A percentile compares a stretch with the other conserved stretches of the same genome.
These are phyloP conservation scores for Euphorbia corollata DNA, from an alignment of 441 rosid genomes.

Conservation along the genomic window DNA sequence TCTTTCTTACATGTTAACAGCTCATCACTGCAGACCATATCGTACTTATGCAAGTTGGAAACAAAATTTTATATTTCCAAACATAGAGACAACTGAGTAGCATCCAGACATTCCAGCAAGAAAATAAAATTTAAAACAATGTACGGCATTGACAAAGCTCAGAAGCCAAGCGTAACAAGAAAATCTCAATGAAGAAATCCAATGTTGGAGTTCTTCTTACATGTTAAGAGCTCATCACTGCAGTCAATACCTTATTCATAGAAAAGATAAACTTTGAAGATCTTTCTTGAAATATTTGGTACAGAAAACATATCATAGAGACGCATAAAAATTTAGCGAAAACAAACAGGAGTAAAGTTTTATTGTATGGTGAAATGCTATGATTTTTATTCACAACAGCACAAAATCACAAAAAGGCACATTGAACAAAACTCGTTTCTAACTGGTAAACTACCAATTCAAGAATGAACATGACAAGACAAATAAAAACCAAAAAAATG, in stretches of 20 bases:
- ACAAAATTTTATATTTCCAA: neutral
- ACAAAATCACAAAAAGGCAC: neutral
- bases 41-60: neutral
- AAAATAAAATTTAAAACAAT: neutral
- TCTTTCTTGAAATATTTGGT: too few relatives aligned
- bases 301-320: too few relatives aligned
- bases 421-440: neutral
- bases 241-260: slow-evolving; percentile 4
- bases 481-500: neutral
- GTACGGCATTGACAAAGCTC: slow-evolving; percentile 21
- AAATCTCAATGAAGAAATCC: slow-evolving; percentile 34
- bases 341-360: too few relatives aligned
- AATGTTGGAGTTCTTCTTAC: slow-evolving; percentile 23
- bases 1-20: slow-evolving; percentile 33
- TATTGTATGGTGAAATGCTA: too few relatives aligned
- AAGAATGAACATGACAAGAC: neutral
- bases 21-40: slow-evolving; percentile 31
- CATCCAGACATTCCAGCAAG: neutral
- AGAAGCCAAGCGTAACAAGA: slow-evolving; percentile 58
- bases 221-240: slow-evolving; percentile 37
- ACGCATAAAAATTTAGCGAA: too few relatives aligned
- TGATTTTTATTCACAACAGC: neutral
- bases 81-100: neutral
- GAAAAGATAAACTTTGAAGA: too few relatives aligned
- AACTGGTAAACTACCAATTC: neutral